Evolutionary conservation across 202 grass and related monocot species (phyloP), one percentile per base, ranked within the genome.

Genomic region (Elaeis oleifera): DNA sequence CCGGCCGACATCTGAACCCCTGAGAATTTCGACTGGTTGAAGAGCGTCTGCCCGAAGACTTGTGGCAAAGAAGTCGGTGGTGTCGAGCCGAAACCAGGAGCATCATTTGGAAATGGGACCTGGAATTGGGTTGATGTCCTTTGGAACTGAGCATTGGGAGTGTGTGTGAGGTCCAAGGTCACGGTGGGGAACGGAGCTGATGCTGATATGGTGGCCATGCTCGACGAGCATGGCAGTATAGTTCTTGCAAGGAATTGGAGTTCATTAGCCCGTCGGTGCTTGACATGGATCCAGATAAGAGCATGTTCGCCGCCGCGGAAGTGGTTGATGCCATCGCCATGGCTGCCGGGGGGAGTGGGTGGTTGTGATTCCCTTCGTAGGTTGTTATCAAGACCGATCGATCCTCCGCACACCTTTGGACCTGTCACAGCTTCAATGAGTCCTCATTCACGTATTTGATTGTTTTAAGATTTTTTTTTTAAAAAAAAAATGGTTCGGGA

Each of bases 1-100:
- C 54, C 36, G 36, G 36, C 81, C 13, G 58, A 60, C 31, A 53
- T 18, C 65, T 76, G 72, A 54, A 61, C 18, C 51, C 76, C 76
- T 19, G 76, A 59, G 63, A 73, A 69, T 64, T 64, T 85, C 27
- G 72, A 29, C 27, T 58, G 62, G 63, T 84, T 72, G 58, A 76
- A 80, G 0, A 84, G 82, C 72, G 56, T 76, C 82, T 80, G 82
- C 49, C 83, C 83, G 63, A 85, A 85, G 63, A 81, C 64, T 78
- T 74, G 83, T 7, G 78, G 78, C 25, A 76, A 69, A 5, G 65
- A 28, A 49, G 52, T 61, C 1, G 64, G 64, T 21, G 63, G 31
- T 53, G 4, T 67, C 76, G 60, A 73, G 4, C 77, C 77, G 19
- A 76, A 59, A 44, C 36, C 36, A 1, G 36, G 36, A 44, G 36